Base-by-base conservation (phyloP, 2,329 filamentous ascomycete genomes). In the Colletotrichum sansevieriae region DNA sequence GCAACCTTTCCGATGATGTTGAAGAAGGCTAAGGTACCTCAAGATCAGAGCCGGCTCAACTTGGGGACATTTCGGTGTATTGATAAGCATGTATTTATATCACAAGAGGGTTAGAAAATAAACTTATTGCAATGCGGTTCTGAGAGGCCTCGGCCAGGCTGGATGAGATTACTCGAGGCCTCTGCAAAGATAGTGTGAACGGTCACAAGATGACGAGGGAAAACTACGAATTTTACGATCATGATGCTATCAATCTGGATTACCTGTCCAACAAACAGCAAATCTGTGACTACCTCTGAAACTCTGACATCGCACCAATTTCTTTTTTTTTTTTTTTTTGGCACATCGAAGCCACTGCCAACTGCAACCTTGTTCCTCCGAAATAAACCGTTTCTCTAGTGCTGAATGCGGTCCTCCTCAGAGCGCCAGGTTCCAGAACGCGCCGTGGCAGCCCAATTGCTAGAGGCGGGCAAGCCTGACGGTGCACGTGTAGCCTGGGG, bases 401-500 rank as follows among this genome's bases (percentile, higher is more conserved):
- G 37, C 60, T 68, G 41, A 25, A 20, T 29, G 9, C 37, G 22
- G 11, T 44, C 52, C 52, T 67, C 37, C 13, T 46, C 25, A 35
- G 37, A 18, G 20, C 11, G 20, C 52, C 35, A 33, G n/a, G 43
- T 35, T n/a, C 18, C 39, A 15, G 59, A 25, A 22, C 35, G 51
- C 44, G 25, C 33, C 46, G 57, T 68, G 29, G 59, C 57, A 20
- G 59, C 65, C 65, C 65, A 68, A 25, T 41, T 46, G 37, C 60
- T 57, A 12, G 13, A 39, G 1, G 60, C 33, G 5, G 52, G 65
- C 11, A 63, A 60, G 15, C 51, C 52, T 2, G 64, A 39, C 33
- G 58, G 41, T 25, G 35, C 29, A 20, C 39, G 52, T 20, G 39
- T 47, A 13, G 57, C 37, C 2, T 73, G 73, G 43, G n/a, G 2